Base-by-base conservation (phyloP, 495 filamentous ascomycete species). In the Bathelium albidoporum region DNA sequence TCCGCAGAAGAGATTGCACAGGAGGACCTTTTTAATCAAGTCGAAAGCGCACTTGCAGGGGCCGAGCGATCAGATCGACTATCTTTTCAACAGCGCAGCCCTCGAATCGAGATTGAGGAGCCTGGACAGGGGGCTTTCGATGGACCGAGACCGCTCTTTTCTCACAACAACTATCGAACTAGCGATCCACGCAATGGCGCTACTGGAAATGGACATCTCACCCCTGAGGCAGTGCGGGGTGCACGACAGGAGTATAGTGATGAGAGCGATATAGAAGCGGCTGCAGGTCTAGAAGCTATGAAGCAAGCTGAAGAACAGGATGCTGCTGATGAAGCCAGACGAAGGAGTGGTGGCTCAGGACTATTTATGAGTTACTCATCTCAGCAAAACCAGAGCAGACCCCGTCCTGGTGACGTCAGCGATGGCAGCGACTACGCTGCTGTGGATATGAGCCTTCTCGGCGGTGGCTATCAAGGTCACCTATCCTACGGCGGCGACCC, bases 261-360 rank as follows among this genome's bases (percentile, higher is more conserved):
- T 64, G 89, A 90, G 31, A 96, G 91, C 69, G 94, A 99, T 66
- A 84, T 90, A 0, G 94, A 99, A 73, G 93, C 90, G 29, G 88
- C 88, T 24, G 90, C 89, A 29, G 94, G 94, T 1, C 76, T 95
- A 20, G 84, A 86, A 66, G 91, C 91, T 69, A 82, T 98, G 81
- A 86, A 83, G 36, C 83, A 89, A 74, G 89, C 89, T 1, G 94
- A 96, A 60, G 85, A 91, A 73, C 85, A 96, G 70, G 91, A 96
- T 26, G 75, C 70, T 53, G 80, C 75, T 2, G 77, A 80, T 22
- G 78, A 79, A 43, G 77, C 75, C 53, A 84, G 87, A 22, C 77
- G 81, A 45, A 83, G 85, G 61, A 85, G 82, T 58, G 78, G 75
- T 58, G 59, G 70, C 61, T 63, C 60, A 41, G 39, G 64, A 52